Evolutionary conservation across 495 filamentous ascomycete species (phyloP), one percentile per base, ranked within the genome.

Genomic region (Bacidia gigantensis): DNA sequence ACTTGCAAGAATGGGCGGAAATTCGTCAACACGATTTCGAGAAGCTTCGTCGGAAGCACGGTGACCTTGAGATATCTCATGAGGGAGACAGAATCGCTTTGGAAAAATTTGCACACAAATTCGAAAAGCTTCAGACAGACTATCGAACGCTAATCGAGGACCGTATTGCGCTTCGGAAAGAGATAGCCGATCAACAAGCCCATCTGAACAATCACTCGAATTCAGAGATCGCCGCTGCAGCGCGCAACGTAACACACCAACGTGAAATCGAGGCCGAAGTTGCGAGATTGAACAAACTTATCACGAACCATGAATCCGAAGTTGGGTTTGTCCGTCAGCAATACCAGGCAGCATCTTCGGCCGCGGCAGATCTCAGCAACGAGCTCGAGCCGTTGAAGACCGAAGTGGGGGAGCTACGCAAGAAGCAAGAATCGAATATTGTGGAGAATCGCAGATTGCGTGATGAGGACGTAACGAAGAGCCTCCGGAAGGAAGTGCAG

Each of bases 271-370:
- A 52, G 11, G 60, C 67, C 35, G 71, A 74, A 24, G 67, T 69
- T 40, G 59, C 62, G 7, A 57, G 62, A 25, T 60, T 79, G n/a
- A 64, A 69, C 32, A 68, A 72, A 32, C 74, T 73, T 53, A 12
- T 68, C n/a, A 54, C 59, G 3, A 50, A 24, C n/a, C 26, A 54
- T 0, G 57, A 68, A 26, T 64, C 58, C 14, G 75, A 82, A 11
- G 58, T 66, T 21, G 82, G 84, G 12, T 87, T 80, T 61, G 69
- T 69, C 29, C 75, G 80, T 42, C 67, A 72, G 17, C 69, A 75
- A 29, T 88, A 87, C 54, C 81, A 86, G 49, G 67, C 71, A 29
- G 79, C 80, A 0, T 83, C 81, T 12, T 78, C 66, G 14, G 65
- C 67, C 0, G 73, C 72, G 10, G 68, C 65, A 14, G 73, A 79